These are phyloP conservation scores for Filobasidium wieringae DNA, from an alignment of 768 basidiomycete species.

Conservation along the genomic window DNA sequence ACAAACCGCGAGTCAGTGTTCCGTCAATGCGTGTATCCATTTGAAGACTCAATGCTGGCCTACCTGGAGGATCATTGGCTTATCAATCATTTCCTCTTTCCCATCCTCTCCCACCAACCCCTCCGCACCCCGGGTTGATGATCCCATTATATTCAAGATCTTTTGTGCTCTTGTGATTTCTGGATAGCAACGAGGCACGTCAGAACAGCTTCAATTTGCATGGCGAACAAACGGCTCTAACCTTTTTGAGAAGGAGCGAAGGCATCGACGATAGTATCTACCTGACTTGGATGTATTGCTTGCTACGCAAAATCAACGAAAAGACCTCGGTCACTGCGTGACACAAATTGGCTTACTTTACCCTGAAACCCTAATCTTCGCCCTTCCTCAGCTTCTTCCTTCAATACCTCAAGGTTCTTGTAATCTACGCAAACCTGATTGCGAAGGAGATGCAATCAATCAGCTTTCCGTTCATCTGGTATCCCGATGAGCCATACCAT, in stretches of 20 bases:
- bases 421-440: conserved; percentile 75
- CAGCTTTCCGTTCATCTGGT: not conserved
- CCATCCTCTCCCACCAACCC: conserved; percentile 53
- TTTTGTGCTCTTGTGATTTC: conserved; percentile 66
- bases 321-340: not conserved
- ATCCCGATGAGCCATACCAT: conserved; percentile 49
- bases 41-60: no score
- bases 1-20: not conserved
- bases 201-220: not conserved
- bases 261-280: conserved; percentile 60
- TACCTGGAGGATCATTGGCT: conserved; percentile 78
- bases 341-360: conserved; percentile 47
- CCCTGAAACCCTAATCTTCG: conserved; percentile 77
- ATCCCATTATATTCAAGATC: conserved; percentile 57
- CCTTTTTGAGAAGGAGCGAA: conserved; percentile 67
- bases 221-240: conserved; percentile 22
- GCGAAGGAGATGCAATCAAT: not conserved
- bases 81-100: conserved; percentile 71
- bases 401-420: conserved; percentile 55
- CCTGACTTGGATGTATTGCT: conserved; percentile 84
- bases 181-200: conserved; percentile 25
- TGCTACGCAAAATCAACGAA: conserved; percentile 46
- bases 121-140: conserved; percentile 52
- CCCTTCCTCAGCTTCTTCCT: conserved; percentile 68
- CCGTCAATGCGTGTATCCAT: not conserved